Evolutionary conservation across 176 grass and related monocot species (phyloP).

Genomic region (Ensete ventricosum): DNA sequence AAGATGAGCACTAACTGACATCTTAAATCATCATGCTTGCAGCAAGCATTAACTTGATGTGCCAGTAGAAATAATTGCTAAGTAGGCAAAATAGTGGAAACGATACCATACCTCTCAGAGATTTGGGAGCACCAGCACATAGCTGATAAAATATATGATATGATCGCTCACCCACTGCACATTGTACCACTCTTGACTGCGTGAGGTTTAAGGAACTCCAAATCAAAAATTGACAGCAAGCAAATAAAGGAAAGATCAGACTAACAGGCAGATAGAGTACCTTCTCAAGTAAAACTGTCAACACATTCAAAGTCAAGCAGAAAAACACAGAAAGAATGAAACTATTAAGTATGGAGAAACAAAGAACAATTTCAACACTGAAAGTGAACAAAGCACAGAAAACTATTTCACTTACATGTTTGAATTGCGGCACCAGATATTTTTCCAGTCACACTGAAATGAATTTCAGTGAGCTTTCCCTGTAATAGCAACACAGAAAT

Average conservation of each 20-base stretch:
- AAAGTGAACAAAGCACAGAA: constrained; percentile 4
- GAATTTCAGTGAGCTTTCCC: constrained; percentile 97
- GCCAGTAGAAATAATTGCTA: neutral
- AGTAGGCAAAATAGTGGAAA: neutral
- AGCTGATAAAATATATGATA: constrained; percentile 99
- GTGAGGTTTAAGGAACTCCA: constrained; percentile 19
- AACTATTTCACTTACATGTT: constrained; percentile 61
- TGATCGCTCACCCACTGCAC: constrained; percentile 64
- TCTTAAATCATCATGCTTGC: neutral
- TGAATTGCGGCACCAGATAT: constrained; percentile 94
- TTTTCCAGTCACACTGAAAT: constrained; percentile 89
- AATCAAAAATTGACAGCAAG: constrained; percentile 14
- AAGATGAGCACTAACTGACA: no score
- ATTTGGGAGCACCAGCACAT: constrained; percentile 60
- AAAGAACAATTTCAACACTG: constrained; percentile 21
- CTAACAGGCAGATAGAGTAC: constrained; percentile 38
- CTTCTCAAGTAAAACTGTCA: constrained; percentile 97
- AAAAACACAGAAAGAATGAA: constrained; percentile 25
- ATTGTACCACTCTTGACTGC: constrained; percentile 98
- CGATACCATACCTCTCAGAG: constrained; percentile 60
- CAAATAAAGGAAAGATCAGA: constrained; percentile 15
- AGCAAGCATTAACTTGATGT: neutral
- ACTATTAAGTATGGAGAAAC: constrained; percentile 27
- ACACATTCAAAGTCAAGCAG: constrained; percentile 14
- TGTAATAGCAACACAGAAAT: constrained; percentile 27